Evolutionary conservation across 257 asterid species (phyloP).

Genomic region (Thymus mandschuricus): DNA sequence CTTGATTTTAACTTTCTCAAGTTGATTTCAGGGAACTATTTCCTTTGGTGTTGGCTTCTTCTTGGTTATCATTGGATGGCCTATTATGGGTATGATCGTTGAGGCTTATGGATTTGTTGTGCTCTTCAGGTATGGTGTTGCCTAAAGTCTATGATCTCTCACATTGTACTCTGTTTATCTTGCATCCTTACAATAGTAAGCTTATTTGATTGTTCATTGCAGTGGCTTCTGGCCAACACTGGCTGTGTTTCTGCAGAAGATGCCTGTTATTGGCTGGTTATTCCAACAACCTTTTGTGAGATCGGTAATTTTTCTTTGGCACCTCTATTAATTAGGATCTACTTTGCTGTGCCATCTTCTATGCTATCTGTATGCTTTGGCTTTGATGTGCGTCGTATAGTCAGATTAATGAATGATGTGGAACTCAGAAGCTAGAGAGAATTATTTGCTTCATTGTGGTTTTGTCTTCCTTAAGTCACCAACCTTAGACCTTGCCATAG

Average conservation of each 20-base stretch:
- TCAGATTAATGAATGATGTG: conserved; percentile 15
- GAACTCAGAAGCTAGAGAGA: conserved; percentile 11
- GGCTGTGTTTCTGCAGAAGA: conserved; percentile 90
- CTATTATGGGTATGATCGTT: conserved; percentile 89
- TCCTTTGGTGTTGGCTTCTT: conserved; percentile 84
- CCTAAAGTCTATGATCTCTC: background rate
- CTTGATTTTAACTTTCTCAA: conserved; percentile 22
- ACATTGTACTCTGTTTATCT: conserved; percentile 15
- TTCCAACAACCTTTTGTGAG: conserved; percentile 90
- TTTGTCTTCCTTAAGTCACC: conserved; percentile 18
- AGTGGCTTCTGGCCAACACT: conserved; percentile 99
- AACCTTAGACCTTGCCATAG: background rate
- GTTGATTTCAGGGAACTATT: conserved; percentile 66
- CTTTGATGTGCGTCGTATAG: background rate
- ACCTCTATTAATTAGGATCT: conserved; percentile 15
- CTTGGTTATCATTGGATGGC: conserved; percentile 92
- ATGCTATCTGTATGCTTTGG: background rate
- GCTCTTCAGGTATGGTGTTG: conserved; percentile 73
- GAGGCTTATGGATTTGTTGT: conserved; percentile 94
- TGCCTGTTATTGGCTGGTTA: conserved; percentile 90
- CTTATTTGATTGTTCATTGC: conserved; percentile 38
- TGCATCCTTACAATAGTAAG: conserved; percentile 22
- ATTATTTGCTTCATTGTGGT: background rate
- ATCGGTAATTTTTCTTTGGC: conserved; percentile 65
- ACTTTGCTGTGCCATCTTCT: background rate